phyloP scores from a whole-genome alignment of 148 eudicot genomes.

The Bassia scoparia region DNA sequence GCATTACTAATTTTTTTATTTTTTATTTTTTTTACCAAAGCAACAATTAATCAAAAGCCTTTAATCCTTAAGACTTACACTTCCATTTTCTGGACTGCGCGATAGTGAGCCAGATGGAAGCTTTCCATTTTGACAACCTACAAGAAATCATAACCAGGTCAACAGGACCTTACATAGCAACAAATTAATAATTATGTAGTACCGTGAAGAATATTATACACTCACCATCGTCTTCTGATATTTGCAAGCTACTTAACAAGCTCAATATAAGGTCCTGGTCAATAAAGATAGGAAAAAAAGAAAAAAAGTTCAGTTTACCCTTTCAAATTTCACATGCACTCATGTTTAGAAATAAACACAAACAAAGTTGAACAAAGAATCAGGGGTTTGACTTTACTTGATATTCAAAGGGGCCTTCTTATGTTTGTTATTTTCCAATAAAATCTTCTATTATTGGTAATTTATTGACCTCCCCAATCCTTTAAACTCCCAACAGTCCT shows the following conservation, averaged over 20 bases:
- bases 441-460: too few relatives aligned
- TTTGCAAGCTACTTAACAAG: conserved; percentile 71
- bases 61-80: conserved; percentile 44
- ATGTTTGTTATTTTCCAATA: too few relatives aligned
- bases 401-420: too few relatives aligned
- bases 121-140: conserved; percentile 75
- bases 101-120: conserved; percentile 42
- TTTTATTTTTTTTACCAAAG: too few relatives aligned
- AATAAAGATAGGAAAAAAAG: too few relatives aligned
- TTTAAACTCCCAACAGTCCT: too few relatives aligned
- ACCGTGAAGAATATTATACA: conserved; percentile 5
- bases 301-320: background rate
- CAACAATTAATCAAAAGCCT: too few relatives aligned
- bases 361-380: too few relatives aligned
- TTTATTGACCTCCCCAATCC: too few relatives aligned
- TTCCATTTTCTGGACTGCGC: conserved; percentile 63
- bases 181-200: conserved; percentile 4
- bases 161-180: background rate
- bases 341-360: too few relatives aligned
- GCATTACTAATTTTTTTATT: too few relatives aligned
- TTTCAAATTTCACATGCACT: background rate
- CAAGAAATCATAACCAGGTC: conserved; percentile 17
- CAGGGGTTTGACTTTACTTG: too few relatives aligned
- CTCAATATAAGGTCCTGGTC: conserved; percentile 71
- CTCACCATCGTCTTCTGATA: conserved; percentile 75